Percentiles rank a stretch among this genome's conserved stretches.
Evolutionary conservation across 1,139 yeast genomes (phyloP).

Genomic region (Yamadazyma mexicana): DNA sequence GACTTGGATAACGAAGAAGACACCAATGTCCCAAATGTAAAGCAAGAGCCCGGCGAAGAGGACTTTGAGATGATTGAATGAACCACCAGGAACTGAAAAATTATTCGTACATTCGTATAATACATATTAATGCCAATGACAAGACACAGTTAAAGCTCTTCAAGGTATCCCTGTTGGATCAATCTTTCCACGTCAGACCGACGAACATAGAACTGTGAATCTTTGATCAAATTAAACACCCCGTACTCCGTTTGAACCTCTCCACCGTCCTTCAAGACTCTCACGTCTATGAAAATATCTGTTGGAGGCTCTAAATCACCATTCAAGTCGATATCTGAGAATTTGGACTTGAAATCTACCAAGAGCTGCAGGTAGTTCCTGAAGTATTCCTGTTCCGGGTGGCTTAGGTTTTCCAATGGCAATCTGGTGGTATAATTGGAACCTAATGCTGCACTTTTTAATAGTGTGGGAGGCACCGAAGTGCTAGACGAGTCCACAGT

Average conservation of each 20-base stretch:
- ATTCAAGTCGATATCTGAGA: constrained; percentile 83
- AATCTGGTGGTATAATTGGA: constrained; percentile 32
- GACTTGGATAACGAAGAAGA: background rate
- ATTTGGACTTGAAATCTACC: constrained; percentile 73
- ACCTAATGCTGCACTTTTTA: constrained; percentile 12
- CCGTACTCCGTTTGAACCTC: constrained; percentile 98
- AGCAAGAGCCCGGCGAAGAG: constrained; percentile 2
- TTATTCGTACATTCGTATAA: background rate
- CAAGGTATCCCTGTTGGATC: constrained; percentile 91
- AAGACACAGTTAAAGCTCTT: constrained; percentile 36
- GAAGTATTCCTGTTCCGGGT: constrained; percentile 78
- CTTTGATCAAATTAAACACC: constrained; percentile 89
- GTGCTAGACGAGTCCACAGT: constrained; percentile 16
- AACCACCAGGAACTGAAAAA: background rate
- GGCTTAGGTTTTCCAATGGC: constrained; percentile 57
- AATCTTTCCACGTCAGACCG: constrained; percentile 91
- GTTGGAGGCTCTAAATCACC: constrained; percentile 89
- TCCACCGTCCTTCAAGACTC: constrained; percentile 93
- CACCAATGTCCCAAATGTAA: background rate
- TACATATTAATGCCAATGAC: background rate
- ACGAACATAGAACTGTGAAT: constrained; percentile 91
- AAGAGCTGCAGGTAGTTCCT: constrained; percentile 69
- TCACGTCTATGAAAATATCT: constrained; percentile 87
- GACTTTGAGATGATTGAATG: constrained; percentile 5
- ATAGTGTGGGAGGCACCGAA: constrained; percentile 6